Conservation (phyloP, 2,329 filamentous ascomycete genomes). For the Neoarthrinium moseri region DNA sequence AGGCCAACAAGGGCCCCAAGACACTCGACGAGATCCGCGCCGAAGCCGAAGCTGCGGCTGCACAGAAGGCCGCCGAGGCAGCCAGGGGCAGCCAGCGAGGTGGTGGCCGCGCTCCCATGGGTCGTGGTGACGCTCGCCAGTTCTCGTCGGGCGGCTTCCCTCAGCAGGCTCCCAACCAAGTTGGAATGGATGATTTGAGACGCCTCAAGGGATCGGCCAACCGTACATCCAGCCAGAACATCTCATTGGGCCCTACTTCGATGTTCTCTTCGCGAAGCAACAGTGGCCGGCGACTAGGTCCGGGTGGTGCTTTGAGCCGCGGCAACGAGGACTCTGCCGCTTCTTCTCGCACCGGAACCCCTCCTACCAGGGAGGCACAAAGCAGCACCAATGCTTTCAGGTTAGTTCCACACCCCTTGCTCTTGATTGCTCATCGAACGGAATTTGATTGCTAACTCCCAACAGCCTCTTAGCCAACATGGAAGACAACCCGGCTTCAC, state of each 20-base stretch:
- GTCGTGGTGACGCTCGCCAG: slow-evolving; percentile 83
- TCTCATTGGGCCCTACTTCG: slow-evolving; percentile 76
- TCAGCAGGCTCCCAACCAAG: slow-evolving; percentile 77
- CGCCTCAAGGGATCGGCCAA: slow-evolving; percentile 68
- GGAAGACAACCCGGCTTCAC: slow-evolving; percentile 65
- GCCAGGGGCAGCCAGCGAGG: slow-evolving; percentile 64
- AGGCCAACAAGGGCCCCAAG: slow-evolving; percentile 91
- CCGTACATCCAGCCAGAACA: slow-evolving; percentile 60
- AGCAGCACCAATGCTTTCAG: slow-evolving; percentile 89
- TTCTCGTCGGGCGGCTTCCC: slow-evolving; percentile 72
- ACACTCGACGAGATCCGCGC: slow-evolving; percentile 90
- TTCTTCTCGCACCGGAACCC: slow-evolving; percentile 87
- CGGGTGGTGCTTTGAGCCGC: slow-evolving; percentile 69
- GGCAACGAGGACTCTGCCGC: slow-evolving; percentile 81
- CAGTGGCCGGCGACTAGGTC: slow-evolving; percentile 80
- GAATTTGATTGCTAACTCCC: slow-evolving; percentile 30
- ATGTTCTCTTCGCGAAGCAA: slow-evolving; percentile 89
- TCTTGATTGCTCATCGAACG: background rate
- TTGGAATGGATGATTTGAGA: slow-evolving; percentile 88
- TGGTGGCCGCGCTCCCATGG: slow-evolving; percentile 68
- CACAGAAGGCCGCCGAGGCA: slow-evolving; percentile 77
- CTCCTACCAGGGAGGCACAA: slow-evolving; percentile 63
- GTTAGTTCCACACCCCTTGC: slow-evolving; percentile 51
- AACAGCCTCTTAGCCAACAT: slow-evolving; percentile 56
- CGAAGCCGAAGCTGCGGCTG: slow-evolving; percentile 74